A percentile compares a stretch with the other conserved stretches of the same genome.
phyloP scores from a whole-genome alignment of 2,329 filamentous ascomycete species.

The Paecilomyces sp. region DNA sequence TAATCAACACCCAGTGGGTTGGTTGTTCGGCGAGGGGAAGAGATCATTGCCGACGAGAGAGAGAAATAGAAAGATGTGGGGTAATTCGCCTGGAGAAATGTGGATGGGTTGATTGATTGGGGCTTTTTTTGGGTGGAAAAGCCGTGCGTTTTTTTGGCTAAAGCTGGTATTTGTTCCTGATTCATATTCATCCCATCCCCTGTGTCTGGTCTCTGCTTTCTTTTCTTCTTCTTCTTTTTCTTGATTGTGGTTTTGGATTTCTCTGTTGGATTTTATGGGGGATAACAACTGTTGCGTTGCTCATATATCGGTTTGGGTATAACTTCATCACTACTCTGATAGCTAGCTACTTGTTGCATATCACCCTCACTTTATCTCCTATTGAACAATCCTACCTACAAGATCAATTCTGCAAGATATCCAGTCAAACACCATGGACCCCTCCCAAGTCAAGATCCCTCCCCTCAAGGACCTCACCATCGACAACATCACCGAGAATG shows the following conservation, averaged over 20 bases:
- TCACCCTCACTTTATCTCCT: too few relatives aligned
- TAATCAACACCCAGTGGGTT: neutral
- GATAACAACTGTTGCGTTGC: neutral
- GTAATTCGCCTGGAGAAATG: neutral
- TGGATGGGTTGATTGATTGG: neutral
- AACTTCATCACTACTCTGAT: too few relatives aligned
- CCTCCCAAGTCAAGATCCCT: conserved; percentile 34
- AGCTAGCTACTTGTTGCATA: too few relatives aligned
- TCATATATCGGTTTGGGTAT: too few relatives aligned
- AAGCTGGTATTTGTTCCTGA: neutral
- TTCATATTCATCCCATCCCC: neutral
- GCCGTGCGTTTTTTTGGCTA: neutral
- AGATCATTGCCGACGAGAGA: neutral
- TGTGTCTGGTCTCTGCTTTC: neutral
- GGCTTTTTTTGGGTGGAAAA: neutral
- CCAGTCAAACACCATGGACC: conserved; percentile 27
- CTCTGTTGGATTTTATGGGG: neutral
- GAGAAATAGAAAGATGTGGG: neutral
- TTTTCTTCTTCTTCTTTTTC: neutral
- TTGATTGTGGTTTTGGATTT: neutral
- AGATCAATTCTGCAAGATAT: too few relatives aligned
- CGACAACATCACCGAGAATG: conserved; percentile 74
- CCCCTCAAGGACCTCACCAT: conserved; percentile 63
- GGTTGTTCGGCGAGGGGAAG: too few relatives aligned
- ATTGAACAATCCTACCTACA: too few relatives aligned